Evolutionary conservation across 768 basidiomycete genomes (phyloP), one percentile per base, ranked within the genome.

Genomic region (Crassisporium funariophilum): DNA sequence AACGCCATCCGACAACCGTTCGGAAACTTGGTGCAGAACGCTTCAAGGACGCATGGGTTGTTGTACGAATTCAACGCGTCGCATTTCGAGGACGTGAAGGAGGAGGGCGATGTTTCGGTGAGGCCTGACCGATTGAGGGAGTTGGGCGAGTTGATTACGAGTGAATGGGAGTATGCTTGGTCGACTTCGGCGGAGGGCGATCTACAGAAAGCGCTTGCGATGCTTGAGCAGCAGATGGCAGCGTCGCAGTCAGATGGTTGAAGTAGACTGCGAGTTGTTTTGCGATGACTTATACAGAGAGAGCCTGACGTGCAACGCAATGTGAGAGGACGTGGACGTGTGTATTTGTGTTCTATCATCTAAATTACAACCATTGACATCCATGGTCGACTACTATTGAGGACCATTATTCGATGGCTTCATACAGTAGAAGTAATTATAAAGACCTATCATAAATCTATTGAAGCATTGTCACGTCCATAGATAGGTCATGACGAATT

Each of bases 131-230:
- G 56, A 41, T 53, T 69, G 17, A 58, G 5, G 46, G 60, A 39
- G 54, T 38, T 55, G 5, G 47, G 44, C 4, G 33, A 49, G 15
- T 20, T 49, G 6, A 58, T 79, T 19, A 54, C 59, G 7, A 58
- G 57, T 41, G 68, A 67, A 33, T 74, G 71, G 71, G 63, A 68
- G 34, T 79, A 76, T 73, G 66, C 69, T 29, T 72, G 69, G 70
- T 52, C 59, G 23, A 63, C 67, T 25, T 65, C 62, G 10, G 51
- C 64, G 20, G 64, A 65, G 17, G 47, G 36, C n/a, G 54, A 55
- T 11, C 25, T 52, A 9, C 16, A 49, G 12, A 45, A 44, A 27
- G 52, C 42, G 15, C 40, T 49, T 41, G 35, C 44, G 10, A 45
- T 47, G 47, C 21, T 38, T 25, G 19, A 20, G 37, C 11, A 16